Conservation (phyloP, 495 filamentous ascomycete genomes). For the Melanomma pulvis-pyrius region DNA sequence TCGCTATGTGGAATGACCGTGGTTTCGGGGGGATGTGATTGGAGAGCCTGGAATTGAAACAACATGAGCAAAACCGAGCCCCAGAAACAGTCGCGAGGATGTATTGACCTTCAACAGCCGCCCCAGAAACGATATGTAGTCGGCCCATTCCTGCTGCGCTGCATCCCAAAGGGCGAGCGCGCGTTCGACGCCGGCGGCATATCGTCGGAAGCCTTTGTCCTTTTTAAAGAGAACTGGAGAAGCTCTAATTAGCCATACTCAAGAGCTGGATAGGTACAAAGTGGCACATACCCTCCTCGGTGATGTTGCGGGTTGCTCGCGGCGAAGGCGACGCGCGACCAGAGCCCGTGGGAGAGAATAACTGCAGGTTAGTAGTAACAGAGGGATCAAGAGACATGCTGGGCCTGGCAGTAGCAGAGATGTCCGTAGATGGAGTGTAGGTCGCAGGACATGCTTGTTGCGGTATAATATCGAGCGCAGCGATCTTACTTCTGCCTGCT, state of each 20-base stretch:
- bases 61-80: constrained; percentile 8
- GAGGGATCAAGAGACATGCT: constrained; percentile 44
- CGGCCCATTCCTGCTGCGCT: constrained; percentile 95
- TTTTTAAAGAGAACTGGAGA: constrained; percentile 64
- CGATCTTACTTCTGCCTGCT: constrained; percentile 13
- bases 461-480: neutral
- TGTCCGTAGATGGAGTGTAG: constrained; percentile 4
- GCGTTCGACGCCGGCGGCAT: constrained; percentile 84
- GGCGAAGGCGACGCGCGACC: constrained; percentile 47
- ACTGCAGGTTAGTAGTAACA: constrained; percentile 30
- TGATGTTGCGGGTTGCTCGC: constrained; percentile 40
- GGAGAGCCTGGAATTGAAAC: constrained; percentile 67
- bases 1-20: constrained; percentile 79
- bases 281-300: constrained; percentile 48
- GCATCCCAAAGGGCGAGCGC: constrained; percentile 90
- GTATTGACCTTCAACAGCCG: constrained; percentile 79
- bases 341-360: constrained; percentile 44
- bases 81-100: neutral
- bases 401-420: constrained; percentile 18
- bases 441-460: constrained; percentile 31
- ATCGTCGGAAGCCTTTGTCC: constrained; percentile 89
- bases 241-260: constrained; percentile 10
- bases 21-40: constrained; percentile 75
- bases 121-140: constrained; percentile 96
- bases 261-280: neutral